A percentile compares a stretch with the other conserved stretches of the same genome.
Conservation (phyloP, 2,329 filamentous ascomycete genomes). For the Aspergillus japonicus region DNA sequence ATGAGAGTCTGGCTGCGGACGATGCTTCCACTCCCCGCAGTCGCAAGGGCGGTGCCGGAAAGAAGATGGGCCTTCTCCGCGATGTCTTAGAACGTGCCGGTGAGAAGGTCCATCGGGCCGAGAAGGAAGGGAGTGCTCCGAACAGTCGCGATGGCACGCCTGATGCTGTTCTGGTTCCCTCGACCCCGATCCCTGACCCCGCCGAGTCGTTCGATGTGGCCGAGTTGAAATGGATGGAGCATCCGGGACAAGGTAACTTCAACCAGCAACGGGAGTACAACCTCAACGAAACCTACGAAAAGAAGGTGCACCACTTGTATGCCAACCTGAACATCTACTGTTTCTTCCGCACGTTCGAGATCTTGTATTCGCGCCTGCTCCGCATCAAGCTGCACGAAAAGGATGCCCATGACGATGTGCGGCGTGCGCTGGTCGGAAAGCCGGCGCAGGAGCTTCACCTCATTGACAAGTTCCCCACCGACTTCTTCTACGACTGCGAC, state of each 20-base stretch:
- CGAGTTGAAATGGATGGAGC: slow-evolving; percentile 59
- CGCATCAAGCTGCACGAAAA: slow-evolving; percentile 78
- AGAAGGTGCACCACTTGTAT: slow-evolving; percentile 84
- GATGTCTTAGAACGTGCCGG: slow-evolving; percentile 79
- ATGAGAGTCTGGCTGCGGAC: slow-evolving; percentile 64
- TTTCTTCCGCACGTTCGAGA: slow-evolving; percentile 91
- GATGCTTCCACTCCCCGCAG: slow-evolving; percentile 69
- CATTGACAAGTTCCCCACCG: slow-evolving; percentile 69
- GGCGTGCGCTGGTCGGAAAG: slow-evolving; percentile 70
- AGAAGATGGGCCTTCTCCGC: slow-evolving; percentile 74
- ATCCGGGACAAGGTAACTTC: slow-evolving; percentile 57
- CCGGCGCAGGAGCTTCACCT: slow-evolving; percentile 82
- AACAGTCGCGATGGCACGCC: slow-evolving; percentile 88
- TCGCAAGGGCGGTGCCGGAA: slow-evolving; percentile 63
- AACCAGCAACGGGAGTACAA: slow-evolving; percentile 65
- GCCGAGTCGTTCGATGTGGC: slow-evolving; percentile 55
- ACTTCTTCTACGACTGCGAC: slow-evolving; percentile 70
- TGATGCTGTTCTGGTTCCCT: slow-evolving; percentile 56
- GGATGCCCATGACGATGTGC: slow-evolving; percentile 70
- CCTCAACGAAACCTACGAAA: slow-evolving; percentile 74
- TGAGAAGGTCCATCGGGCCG: slow-evolving; percentile 66
- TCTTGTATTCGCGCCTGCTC: slow-evolving; percentile 79
- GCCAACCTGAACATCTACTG: slow-evolving; percentile 88
- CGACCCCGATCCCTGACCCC: slow-evolving; percentile 46
- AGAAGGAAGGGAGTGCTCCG: slow-evolving; percentile 76